Evolutionary conservation across 352 stramenopile species (phyloP).

Genomic region (Pythium brachiatum): DNA sequence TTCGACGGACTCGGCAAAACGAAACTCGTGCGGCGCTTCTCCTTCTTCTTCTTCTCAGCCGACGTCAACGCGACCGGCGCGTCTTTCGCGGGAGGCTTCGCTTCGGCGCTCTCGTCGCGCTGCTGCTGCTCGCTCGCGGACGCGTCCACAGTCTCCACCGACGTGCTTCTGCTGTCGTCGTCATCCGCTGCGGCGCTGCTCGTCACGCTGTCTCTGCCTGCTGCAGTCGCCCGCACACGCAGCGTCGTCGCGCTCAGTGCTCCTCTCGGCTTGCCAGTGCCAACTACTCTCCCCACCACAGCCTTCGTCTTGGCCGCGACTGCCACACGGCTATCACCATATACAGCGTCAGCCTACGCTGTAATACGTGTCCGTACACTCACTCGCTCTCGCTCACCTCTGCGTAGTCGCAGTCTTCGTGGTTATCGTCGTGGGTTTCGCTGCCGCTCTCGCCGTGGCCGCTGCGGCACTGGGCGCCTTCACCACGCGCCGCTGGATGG

Average conservation of each 20-base stretch:
- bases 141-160: neutral
- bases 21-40: constrained; percentile 46
- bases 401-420: neutral
- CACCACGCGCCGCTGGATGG: constrained; percentile 26
- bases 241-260: neutral
- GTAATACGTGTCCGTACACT: neutral
- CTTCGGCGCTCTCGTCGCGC: neutral
- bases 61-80: neutral
- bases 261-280: too few species aligned
- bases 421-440: neutral
- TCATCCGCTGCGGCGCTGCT: neutral
- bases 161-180: neutral
- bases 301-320: neutral
- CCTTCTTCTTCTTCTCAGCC: constrained; percentile 26
- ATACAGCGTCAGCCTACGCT: neutral
- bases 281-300: neutral
- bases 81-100: neutral
- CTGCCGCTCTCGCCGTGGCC: neutral
- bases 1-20: constrained; percentile 45
- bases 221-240: neutral
- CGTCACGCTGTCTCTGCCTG: neutral
- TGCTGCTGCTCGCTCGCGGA: too few species aligned
- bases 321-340: neutral
- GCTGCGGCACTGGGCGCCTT: constrained; percentile 6
- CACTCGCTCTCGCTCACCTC: neutral